Evolutionary conservation across 768 basidiomycete genomes (phyloP), one percentile per base, ranked within the genome.

Genomic region (Rhodotorula babjevae): DNA sequence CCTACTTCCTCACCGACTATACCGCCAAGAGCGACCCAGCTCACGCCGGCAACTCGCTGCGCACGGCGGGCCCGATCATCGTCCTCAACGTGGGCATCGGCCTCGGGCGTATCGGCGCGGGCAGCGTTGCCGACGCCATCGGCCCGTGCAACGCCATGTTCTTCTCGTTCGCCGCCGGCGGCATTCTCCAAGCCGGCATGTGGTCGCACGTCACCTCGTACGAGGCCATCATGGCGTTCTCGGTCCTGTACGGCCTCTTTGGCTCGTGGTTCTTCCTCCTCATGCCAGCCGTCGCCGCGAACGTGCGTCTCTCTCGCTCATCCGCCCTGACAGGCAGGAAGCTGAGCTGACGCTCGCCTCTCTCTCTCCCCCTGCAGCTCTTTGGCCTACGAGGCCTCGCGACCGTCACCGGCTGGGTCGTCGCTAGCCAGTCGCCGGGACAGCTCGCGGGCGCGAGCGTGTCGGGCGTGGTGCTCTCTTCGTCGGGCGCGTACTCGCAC

Each of bases 141-240:
- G 80, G 80, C 0, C 78, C 80, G 0, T 50, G 77, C 53, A 80
- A 80, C 71, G 76, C 73, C 53, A 77, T 77, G 63, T 73, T 79
- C 53, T 55, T 78, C 44, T 64, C 68, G 10, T 70, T 74, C 62
- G 40, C 36, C 8, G 49, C 56, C 11, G 73, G 73, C 2, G 71
- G 71, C 15, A 65, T 77, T 15, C 70, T 79, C 12, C 78, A 79
- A 52, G 58, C 77, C 25, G 72, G 75, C 0, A 65, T 79, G 27
- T 80, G 80, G 60, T 46, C 42, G 6, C 60, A 61, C 77, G 60
- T 71, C 18, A 71, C n/a, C 9, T 58, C 63, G 1, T 79, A 77
- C 36, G 78, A 74, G 14, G 29, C 46, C 6, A 67, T 76, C 56
- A 71, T 72, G 25, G 80, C 66, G 12, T 80, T 80, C 40, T 69